Conservation (phyloP, 2,329 filamentous ascomycete species). For the Trichoderma oligosporum region DNA sequence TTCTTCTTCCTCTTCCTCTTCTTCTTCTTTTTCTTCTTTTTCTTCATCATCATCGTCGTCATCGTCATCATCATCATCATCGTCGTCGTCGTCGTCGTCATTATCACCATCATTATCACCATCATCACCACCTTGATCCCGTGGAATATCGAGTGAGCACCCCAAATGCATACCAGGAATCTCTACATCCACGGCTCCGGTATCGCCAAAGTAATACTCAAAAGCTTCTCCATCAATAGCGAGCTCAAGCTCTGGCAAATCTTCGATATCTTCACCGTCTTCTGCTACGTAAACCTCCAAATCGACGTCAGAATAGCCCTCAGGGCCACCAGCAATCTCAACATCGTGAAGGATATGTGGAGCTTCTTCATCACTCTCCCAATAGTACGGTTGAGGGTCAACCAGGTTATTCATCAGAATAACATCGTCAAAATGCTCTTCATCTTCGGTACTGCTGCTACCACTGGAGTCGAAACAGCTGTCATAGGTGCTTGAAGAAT, state of each 20-base stretch:
- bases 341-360: constrained; percentile 31
- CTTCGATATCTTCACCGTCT: constrained; percentile 26
- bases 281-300: constrained; percentile 31
- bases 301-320: constrained; percentile 22
- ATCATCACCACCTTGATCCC: background rate
- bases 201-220: constrained; percentile 25
- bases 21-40: too few relatives aligned
- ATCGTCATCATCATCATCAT: background rate
- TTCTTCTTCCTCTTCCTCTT: too few relatives aligned
- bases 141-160: constrained; percentile 22
- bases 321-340: constrained; percentile 23
- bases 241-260: constrained; percentile 32
- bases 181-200: constrained; percentile 29
- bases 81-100: too few relatives aligned
- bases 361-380: constrained; percentile 18
- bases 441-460: background rate
- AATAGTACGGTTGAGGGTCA: constrained; percentile 21
- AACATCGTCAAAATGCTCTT: constrained; percentile 13
- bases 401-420: constrained; percentile 26
- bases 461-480: constrained; percentile 1
- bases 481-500: background rate
- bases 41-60: background rate
- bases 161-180: constrained; percentile 24
- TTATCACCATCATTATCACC: background rate
- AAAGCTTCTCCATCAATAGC: constrained; percentile 29